Evolutionary conservation across 305 asterid species (phyloP).

Genomic region (Vinca major): DNA sequence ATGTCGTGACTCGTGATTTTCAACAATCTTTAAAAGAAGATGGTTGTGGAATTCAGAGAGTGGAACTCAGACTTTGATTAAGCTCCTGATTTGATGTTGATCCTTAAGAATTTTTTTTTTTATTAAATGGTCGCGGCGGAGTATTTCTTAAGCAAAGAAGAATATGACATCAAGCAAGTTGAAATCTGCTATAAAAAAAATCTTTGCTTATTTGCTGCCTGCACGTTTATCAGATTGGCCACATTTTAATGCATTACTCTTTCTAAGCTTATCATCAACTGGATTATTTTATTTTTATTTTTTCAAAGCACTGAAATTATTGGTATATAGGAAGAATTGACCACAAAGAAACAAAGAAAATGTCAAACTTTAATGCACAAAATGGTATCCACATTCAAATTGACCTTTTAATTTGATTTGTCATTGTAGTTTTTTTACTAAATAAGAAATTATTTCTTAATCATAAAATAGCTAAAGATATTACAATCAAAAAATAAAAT

Average conservation of each 20-base stretch:
- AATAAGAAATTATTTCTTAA: too few relatives aligned
- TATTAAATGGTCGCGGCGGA: constrained; percentile 4
- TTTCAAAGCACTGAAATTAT: neutral
- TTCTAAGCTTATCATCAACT: neutral
- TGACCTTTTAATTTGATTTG: neutral
- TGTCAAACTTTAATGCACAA: neutral
- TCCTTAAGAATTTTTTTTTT: neutral
- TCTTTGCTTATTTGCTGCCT: neutral
- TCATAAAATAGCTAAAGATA: too few relatives aligned
- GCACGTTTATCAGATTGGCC: too few relatives aligned
- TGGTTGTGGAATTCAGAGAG: neutral
- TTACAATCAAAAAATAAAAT: too few relatives aligned
- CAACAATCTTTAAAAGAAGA: neutral
- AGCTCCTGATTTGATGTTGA: neutral
- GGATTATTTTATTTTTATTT: neutral
- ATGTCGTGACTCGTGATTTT: neutral
- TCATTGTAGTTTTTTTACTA: neutral
- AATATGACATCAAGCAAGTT: constrained; percentile 9
- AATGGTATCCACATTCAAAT: neutral
- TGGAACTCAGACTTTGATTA: neutral
- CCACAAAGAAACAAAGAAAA: neutral
- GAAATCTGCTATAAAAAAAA: neutral
- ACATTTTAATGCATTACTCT: neutral
- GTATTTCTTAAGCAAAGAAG: neutral
- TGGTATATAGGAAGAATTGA: neutral